Evolutionary conservation across 2,329 filamentous ascomycete genomes (phyloP).

Genomic region (Ampelomyces quisqualis): DNA sequence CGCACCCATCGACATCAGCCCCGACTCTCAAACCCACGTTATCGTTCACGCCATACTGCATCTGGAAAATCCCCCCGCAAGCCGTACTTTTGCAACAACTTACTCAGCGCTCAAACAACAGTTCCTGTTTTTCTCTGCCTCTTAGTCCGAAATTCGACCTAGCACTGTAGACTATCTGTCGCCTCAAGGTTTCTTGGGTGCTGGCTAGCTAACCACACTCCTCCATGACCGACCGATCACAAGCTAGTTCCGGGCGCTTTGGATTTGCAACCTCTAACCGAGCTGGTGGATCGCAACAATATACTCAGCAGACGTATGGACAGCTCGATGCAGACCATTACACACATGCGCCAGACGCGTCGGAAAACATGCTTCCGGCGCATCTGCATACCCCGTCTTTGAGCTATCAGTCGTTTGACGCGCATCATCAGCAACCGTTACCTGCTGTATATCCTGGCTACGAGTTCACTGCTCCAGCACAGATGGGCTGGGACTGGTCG

Average conservation of each 20-base stretch:
- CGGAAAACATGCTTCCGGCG: constrained; percentile 19
- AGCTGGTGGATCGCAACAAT: constrained; percentile 24
- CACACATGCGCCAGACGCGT: constrained; percentile 21
- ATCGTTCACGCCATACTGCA: constrained; percentile 3
- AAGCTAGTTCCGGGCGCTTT: constrained; percentile 25
- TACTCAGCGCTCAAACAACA: constrained; percentile 31
- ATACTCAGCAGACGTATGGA: constrained; percentile 20
- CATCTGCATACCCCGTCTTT: constrained; percentile 18
- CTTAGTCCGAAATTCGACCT: constrained; percentile 7
- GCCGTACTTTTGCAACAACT: constrained; percentile 9
- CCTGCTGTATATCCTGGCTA: constrained; percentile 20
- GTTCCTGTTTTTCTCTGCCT: constrained; percentile 2
- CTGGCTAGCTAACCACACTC: constrained; percentile 15
- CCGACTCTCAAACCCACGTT: background rate
- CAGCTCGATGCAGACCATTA: constrained; percentile 30
- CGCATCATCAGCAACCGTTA: constrained; percentile 21
- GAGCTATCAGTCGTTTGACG: constrained; percentile 21
- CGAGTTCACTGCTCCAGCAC: constrained; percentile 26
- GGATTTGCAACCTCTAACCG: constrained; percentile 41
- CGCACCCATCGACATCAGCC: too few species aligned
- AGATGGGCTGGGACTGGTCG: constrained; percentile 44
- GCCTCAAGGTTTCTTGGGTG: constrained; percentile 15
- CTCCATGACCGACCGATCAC: constrained; percentile 35
- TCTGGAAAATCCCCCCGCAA: constrained; percentile 14
- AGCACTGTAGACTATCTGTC: constrained; percentile 9